phyloP scores from a whole-genome alignment of 176 grass and related monocot species.

The Microstegium vimineum region DNA sequence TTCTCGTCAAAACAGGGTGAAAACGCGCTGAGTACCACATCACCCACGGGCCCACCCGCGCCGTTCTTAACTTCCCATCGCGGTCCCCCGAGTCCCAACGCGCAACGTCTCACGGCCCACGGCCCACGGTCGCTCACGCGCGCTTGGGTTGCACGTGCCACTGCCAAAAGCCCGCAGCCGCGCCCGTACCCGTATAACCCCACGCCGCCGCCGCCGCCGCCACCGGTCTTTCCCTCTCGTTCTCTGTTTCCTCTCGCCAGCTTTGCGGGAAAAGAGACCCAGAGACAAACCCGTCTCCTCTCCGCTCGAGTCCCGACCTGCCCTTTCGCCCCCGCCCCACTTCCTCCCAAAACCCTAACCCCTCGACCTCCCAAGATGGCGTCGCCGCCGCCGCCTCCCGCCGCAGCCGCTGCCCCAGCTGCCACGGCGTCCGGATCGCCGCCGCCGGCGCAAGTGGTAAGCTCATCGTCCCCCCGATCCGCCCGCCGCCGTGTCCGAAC shows the following conservation, averaged over 20 bases:
- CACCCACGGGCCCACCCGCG: too few species aligned
- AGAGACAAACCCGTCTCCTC: background rate
- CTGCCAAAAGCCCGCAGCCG: too few species aligned
- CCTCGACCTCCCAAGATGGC: constrained; percentile 19
- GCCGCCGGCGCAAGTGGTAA: constrained; percentile 60
- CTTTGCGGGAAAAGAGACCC: constrained; percentile 18
- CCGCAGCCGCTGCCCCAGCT: constrained; percentile 1
- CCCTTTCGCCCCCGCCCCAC: background rate
- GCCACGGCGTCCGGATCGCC: constrained; percentile 19
- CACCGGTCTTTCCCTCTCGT: background rate
- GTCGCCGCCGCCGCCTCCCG: constrained; percentile 18
- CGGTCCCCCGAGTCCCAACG: background rate
- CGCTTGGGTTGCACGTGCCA: background rate
- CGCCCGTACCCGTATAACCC: constrained; percentile 20
- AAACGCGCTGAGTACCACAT: too few species aligned
- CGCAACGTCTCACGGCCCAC: background rate
- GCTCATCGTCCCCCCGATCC: background rate
- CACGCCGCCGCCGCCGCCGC: constrained; percentile 4
- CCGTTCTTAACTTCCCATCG: background rate
- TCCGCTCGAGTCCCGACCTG: background rate
- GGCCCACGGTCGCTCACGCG: background rate
- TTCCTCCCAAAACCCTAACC: constrained; percentile 30
- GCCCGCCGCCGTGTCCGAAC: background rate
- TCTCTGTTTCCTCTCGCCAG: background rate
- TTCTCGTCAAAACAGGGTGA: too few species aligned